Percentiles rank a stretch among this genome's conserved stretches.
These are phyloP conservation scores for Sugiyamaella japonica DNA, from an alignment of 1,139 yeast genomes.

Conservation along the genomic window DNA sequence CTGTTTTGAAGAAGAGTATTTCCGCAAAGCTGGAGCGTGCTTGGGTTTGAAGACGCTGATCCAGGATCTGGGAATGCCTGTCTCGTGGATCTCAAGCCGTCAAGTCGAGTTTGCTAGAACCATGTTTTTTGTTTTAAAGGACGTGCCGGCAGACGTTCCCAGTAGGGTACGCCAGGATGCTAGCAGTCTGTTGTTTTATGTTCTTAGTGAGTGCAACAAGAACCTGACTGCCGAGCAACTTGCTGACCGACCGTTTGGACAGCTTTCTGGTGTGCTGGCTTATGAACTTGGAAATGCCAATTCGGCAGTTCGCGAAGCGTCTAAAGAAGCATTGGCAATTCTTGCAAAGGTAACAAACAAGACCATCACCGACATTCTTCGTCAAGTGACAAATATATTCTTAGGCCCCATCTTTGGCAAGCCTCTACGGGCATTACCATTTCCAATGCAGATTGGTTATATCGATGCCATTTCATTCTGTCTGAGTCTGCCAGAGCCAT, in stretches of 20 bases:
- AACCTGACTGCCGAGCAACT: slow-evolving; percentile 61
- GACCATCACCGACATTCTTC: slow-evolving; percentile 71
- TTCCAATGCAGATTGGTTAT: slow-evolving; percentile 98
- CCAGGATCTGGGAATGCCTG: slow-evolving; percentile 65
- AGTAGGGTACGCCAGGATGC: slow-evolving; percentile 73
- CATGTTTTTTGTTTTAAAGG: slow-evolving; percentile 84
- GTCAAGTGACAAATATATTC: slow-evolving; percentile 77
- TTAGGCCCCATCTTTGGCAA: slow-evolving; percentile 95
- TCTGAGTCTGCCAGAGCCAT: slow-evolving; percentile 74
- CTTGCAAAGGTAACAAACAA: slow-evolving; percentile 70
- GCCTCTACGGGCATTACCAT: slow-evolving; percentile 93
- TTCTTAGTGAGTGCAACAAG: slow-evolving; percentile 64
- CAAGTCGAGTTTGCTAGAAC: slow-evolving; percentile 87
- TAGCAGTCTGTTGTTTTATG: slow-evolving; percentile 59
- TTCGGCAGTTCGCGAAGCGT: slow-evolving; percentile 75
- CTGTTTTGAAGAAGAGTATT: slow-evolving; percentile 86
- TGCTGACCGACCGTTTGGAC: slow-evolving; percentile 67
- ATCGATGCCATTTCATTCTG: slow-evolving; percentile 95
- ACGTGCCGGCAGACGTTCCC: slow-evolving; percentile 89
- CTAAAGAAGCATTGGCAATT: slow-evolving; percentile 67
- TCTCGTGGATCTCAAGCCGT: slow-evolving; percentile 69
- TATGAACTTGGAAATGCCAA: slow-evolving; percentile 92
- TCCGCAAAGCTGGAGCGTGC: slow-evolving; percentile 85
- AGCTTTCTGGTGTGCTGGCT: slow-evolving; percentile 81
- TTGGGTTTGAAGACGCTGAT: slow-evolving; percentile 76